A percentile compares a stretch with the other conserved stretches of the same genome.
These are phyloP conservation scores for Eleusine coracana DNA, from an alignment of 176 grass and related monocot species.

Conservation along the genomic window DNA sequence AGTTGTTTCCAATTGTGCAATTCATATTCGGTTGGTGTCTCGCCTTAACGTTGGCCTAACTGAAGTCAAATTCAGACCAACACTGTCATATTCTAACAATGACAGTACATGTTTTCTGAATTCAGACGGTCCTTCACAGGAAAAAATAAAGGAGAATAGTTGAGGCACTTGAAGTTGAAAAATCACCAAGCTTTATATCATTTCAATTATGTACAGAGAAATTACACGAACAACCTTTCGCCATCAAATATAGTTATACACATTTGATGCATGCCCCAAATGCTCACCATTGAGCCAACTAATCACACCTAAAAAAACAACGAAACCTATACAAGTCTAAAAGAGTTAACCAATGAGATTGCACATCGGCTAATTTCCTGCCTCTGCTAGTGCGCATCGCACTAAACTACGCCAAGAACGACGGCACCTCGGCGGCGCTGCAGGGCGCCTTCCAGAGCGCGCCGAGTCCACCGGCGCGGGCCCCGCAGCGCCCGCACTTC, in stretches of 20 bases:
- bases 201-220: slow-evolving; percentile 39
- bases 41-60: background rate
- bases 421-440: slow-evolving; percentile 14
- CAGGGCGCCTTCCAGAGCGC: slow-evolving; percentile 47
- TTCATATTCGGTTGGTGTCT: background rate
- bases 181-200: slow-evolving; percentile 22
- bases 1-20: background rate
- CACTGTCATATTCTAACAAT: background rate
- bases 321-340: slow-evolving; percentile 17
- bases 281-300: background rate
- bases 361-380: slow-evolving; percentile 20
- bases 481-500: slow-evolving; percentile 47
- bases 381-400: slow-evolving; percentile 31
- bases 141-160: background rate
- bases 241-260: slow-evolving; percentile 21
- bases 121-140: background rate
- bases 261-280: slow-evolving; percentile 24
- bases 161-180: background rate
- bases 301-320: slow-evolving; percentile 37
- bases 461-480: slow-evolving; percentile 30
- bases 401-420: slow-evolving; percentile 40
- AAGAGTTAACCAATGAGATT: slow-evolving; percentile 22
- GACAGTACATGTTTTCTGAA: background rate
- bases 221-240: slow-evolving; percentile 28
- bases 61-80: background rate